Conservation (phyloP, 2,329 filamentous ascomycete genomes). For the Trichoderma aggressivum region DNA sequence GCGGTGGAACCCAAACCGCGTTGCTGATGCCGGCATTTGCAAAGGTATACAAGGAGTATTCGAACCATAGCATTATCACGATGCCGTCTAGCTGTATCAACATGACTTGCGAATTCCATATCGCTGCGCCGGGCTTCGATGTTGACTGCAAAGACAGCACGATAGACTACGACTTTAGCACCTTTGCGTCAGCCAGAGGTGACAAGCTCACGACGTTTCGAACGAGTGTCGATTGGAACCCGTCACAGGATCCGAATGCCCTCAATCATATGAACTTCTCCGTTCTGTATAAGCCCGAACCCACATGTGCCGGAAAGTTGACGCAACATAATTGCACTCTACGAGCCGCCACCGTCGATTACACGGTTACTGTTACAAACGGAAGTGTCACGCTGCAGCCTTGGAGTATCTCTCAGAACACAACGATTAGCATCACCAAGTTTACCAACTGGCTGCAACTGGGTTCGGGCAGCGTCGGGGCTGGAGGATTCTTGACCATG, state of each 20-base stretch:
- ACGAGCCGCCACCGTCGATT: slow-evolving; percentile 4
- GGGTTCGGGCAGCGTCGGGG: not conserved
- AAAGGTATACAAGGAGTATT: slow-evolving; percentile 5
- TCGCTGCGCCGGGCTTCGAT: slow-evolving; percentile 6
- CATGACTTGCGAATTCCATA: not conserved
- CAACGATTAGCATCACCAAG: not conserved
- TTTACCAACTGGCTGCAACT: not conserved
- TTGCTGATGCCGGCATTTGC: slow-evolving; percentile 12
- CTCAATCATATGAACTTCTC: slow-evolving; percentile 5
- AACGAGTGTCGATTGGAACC: not conserved
- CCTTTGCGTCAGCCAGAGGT: not conserved
- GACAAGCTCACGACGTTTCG: not conserved
- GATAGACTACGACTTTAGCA: not conserved
- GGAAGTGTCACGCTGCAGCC: not conserved
- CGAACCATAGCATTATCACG: not conserved
- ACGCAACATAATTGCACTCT: not conserved
- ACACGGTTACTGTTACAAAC: not conserved
- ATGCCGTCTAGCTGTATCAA: slow-evolving; percentile 1
- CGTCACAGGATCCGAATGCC: not conserved
- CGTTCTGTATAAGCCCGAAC: not conserved
- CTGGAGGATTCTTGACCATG: slow-evolving; percentile 8
- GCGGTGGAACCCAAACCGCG: not conserved
- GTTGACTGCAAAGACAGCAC: not conserved
- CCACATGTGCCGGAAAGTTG: not conserved
- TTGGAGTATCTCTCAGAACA: not conserved